Percentiles rank a stretch among this genome's conserved stretches.
phyloP scores from a whole-genome alignment of 768 basidiomycete genomes.

The Candolleomyces aberdarensis region DNA sequence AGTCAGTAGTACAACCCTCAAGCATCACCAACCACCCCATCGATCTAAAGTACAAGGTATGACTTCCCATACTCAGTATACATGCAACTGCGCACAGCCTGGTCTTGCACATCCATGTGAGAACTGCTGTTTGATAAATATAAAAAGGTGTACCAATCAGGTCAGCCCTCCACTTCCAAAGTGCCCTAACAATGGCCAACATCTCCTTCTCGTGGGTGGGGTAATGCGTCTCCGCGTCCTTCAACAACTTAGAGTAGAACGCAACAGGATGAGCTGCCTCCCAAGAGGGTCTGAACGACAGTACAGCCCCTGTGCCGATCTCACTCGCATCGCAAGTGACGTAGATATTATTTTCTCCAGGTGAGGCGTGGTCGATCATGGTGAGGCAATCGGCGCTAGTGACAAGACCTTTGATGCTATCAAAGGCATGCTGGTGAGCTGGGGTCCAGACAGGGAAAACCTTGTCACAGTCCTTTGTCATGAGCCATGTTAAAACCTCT shows the following conservation, averaged over 20 bases:
- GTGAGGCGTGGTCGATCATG: conserved; percentile 17
- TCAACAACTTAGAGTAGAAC: conserved; percentile 27
- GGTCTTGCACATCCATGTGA: too few species aligned
- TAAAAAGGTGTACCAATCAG: conserved; percentile 22
- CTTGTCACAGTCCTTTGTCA: conserved; percentile 25
- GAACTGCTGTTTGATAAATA: too few species aligned
- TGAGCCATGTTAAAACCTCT: too few species aligned
- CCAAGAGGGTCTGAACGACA: conserved; percentile 24
- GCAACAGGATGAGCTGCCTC: conserved; percentile 20
- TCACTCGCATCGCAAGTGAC: conserved; percentile 21
- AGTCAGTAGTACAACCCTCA: too few species aligned
- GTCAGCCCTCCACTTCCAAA: conserved; percentile 31
- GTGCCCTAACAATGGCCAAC: conserved; percentile 20
- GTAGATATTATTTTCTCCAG: conserved; percentile 20
- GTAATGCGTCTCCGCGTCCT: conserved; percentile 25
- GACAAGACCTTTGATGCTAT: conserved; percentile 13
- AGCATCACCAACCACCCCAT: too few species aligned
- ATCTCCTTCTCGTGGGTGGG: conserved; percentile 21
- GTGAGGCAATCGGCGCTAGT: conserved; percentile 14
- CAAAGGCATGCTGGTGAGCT: conserved; percentile 23
- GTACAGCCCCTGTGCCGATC: conserved; percentile 15
- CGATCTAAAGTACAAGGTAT: too few species aligned
- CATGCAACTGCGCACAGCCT: too few species aligned
- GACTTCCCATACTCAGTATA: too few species aligned
- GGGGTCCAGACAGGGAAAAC: conserved; percentile 25